Conservation (phyloP, 768 basidiomycete species). For the Boletus edulis region DNA sequence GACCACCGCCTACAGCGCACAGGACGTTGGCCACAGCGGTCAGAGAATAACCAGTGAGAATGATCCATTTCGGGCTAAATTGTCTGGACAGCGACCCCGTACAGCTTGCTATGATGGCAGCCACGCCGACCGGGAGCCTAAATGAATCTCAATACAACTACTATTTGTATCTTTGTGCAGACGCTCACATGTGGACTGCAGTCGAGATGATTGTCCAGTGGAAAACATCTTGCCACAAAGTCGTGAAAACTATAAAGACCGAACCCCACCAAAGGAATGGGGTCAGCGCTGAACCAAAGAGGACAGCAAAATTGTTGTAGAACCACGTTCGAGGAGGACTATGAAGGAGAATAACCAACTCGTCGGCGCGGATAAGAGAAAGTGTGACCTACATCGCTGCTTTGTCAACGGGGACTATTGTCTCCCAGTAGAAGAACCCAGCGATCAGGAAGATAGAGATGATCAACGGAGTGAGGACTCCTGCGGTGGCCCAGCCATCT, state of each 20-base stretch:
- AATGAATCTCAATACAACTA: not conserved
- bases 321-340: constrained; percentile 45
- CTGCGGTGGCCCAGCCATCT: constrained; percentile 46
- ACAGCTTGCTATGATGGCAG: constrained; percentile 36
- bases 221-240: constrained; percentile 40
- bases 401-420: constrained; percentile 34
- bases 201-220: constrained; percentile 40
- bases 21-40: constrained; percentile 35
- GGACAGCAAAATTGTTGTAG: constrained; percentile 39
- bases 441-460: constrained; percentile 39
- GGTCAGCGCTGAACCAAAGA: constrained; percentile 35
- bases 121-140: constrained; percentile 42
- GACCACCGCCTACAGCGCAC: not conserved
- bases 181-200: constrained; percentile 38
- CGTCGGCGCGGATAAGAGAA: not conserved
- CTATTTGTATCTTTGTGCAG: not conserved
- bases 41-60: constrained; percentile 40
- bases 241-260: constrained; percentile 34
- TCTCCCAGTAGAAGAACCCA: constrained; percentile 53
- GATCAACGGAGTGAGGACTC: constrained; percentile 45
- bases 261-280: constrained; percentile 44
- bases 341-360: not conserved
- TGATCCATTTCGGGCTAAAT: constrained; percentile 42
- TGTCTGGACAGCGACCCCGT: constrained; percentile 38
- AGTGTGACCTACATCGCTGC: constrained; percentile 40